phyloP scores from a whole-genome alignment of 768 basidiomycete genomes.

The Serendipita indica region DNA sequence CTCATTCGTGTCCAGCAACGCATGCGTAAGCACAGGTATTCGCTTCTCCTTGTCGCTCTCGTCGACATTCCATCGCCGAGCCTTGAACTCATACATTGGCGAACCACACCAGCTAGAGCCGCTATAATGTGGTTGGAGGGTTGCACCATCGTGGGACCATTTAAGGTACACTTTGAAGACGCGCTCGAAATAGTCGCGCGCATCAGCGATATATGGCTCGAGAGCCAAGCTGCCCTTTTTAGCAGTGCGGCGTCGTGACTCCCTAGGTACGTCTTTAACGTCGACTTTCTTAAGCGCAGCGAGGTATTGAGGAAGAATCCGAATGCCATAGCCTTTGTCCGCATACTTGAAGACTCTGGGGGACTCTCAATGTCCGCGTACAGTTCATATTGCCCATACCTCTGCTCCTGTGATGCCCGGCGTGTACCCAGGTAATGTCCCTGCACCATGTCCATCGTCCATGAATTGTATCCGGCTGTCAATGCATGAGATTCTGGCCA shows the following conservation, averaged over 20 bases:
- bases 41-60: background rate
- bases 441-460: conserved; percentile 14
- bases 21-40: conserved; percentile 10
- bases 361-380: background rate
- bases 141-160: background rate
- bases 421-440: conserved; percentile 14
- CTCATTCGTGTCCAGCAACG: conserved; percentile 7
- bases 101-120: too few species aligned
- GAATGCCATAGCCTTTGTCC: conserved; percentile 13
- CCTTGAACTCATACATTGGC: too few species aligned
- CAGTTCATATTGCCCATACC: background rate
- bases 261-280: background rate
- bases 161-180: background rate
- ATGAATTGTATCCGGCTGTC: conserved; percentile 13
- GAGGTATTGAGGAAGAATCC: conserved; percentile 13
- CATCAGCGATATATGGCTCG: background rate
- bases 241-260: background rate
- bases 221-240: background rate
- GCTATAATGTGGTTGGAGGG: background rate
- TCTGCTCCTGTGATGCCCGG: conserved; percentile 13
- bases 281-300: conserved; percentile 8
- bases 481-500: background rate
- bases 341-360: conserved; percentile 15
- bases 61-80: background rate
- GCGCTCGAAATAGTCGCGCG: background rate